Evolutionary conservation across 2,329 filamentous ascomycete species (phyloP).

Genomic region (Dactylellina sp.): DNA sequence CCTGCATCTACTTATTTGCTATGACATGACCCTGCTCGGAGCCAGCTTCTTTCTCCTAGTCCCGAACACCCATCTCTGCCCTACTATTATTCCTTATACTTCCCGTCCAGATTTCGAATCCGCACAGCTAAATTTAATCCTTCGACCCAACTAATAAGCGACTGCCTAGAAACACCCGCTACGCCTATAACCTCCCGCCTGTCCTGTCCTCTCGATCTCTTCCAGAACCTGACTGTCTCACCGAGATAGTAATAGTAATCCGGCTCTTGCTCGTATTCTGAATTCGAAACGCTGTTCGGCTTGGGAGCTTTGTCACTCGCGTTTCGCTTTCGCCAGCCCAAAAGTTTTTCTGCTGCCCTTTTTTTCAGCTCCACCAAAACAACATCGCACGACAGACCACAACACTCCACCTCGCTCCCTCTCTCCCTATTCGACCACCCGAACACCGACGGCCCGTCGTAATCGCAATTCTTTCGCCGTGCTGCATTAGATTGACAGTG

Average conservation of each 20-base stretch:
- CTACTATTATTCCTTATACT: conserved; percentile 5
- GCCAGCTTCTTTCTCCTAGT: conserved; percentile 35
- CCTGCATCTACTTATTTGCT: conserved; percentile 47
- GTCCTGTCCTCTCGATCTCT: conserved; percentile 6
- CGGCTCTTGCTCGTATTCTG: conserved; percentile 23
- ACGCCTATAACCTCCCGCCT: conserved; percentile 25
- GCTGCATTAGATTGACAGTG: conserved; percentile 31
- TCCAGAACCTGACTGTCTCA: conserved; percentile 34
- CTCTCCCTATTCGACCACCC: conserved; percentile 7
- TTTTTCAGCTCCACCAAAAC: conserved; percentile 55
- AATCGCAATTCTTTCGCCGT: conserved; percentile 25
- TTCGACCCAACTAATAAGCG: conserved; percentile 50
- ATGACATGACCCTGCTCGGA: conserved; percentile 47
- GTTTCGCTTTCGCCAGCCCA: conserved; percentile 29
- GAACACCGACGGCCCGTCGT: conserved; percentile 9
- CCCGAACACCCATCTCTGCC: conserved; percentile 20
- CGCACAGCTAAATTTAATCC: conserved; percentile 40
- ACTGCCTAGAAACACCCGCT: conserved; percentile 38
- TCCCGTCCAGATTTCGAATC: conserved; percentile 26
- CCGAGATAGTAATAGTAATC: conserved; percentile 42
- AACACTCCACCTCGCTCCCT: conserved; percentile 13
- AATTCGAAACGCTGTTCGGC: conserved; percentile 19
- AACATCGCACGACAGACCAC: conserved; percentile 50
- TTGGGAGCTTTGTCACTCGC: conserved; percentile 33
- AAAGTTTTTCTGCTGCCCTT: conserved; percentile 48